Base-by-base conservation (phyloP, 2,329 filamentous ascomycete species). In the Colletotrichum sp. region DNA sequence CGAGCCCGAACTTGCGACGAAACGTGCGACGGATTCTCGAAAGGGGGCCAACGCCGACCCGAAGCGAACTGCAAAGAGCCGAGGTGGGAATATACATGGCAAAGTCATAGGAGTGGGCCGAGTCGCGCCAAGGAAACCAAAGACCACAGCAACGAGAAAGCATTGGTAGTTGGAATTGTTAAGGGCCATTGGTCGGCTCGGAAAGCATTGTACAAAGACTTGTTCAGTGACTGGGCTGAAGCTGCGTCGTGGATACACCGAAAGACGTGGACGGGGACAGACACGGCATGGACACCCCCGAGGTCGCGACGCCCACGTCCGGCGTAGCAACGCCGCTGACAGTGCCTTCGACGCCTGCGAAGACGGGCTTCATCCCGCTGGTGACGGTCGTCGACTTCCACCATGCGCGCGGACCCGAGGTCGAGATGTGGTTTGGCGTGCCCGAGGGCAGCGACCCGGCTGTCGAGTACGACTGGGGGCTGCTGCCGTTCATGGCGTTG, bases 401-500 rank as follows among this genome's bases (percentile, higher is more conserved):
- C 85, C 95, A 96, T 89, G 94, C 94, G 71, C 89, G 92, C 83
- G 97, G 97, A 10, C 97, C 97, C 36, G 97, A 99, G 87, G 94
- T 99, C 72, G 96, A 99, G 87, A 91, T 90, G 81, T 99, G 96
- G 95, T 95, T 98, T 82, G 96, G 95, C 77, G 92, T 86, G 32
- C 85, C 93, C 24, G 93, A 96, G 80, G 94, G 93, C 70, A 89
- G 87, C 75, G 96, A 98, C 85, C 95, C 96, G 13, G 94, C 94
- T 5, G 88, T 86, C 62, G 94, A 96, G 75, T 96, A 98, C 86
- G 95, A 97, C 82, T 99, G 97, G 97, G 90, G 93, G 32, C 86
- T 98, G 79, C 89, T 99, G 77, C 96, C 97, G 0, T 99, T 99
- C 85, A 98, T 99, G 95, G 97, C 97, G 30, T 87, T 99, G 81